phyloP scores from a whole-genome alignment of 106 monocot genomes.

The Apostasia shenzhenica region DNA sequence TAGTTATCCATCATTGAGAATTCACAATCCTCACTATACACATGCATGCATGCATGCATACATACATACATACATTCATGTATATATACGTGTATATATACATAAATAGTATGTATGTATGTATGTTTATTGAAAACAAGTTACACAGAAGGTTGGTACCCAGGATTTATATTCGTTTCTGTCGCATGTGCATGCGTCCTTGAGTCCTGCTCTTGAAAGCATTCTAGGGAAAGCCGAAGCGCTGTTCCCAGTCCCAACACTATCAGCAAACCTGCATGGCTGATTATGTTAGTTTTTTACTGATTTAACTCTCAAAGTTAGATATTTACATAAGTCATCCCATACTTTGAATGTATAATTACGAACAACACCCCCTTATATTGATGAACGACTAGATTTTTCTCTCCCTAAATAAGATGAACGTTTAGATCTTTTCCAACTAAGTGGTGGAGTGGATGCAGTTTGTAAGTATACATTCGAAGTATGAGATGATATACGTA shows the following conservation, averaged over 20 bases:
- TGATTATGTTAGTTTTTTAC: neutral
- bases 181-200: constrained; percentile 31
- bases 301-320: no score
- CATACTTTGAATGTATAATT: neutral
- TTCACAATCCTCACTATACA: no score
- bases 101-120: no score
- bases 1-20: no score
- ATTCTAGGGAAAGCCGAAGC: constrained; percentile 61
- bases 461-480: neutral
- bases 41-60: no score
- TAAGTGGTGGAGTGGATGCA: neutral
- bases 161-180: constrained; percentile 30
- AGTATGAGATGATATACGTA: no score
- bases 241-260: constrained; percentile 84
- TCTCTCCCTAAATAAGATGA: no score
- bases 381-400: no score
- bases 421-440: no score
- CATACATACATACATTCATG: no score
- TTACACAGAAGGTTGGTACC: constrained; percentile 56
- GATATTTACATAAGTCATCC: neutral
- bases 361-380: no score
- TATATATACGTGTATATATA: no score
- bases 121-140: neutral
- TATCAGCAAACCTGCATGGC: constrained; percentile 70
- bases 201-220: constrained; percentile 62